Percentiles rank a stretch among this genome's conserved stretches.
Conservation (phyloP, 2,329 filamentous ascomycete genomes). For the Aspergillus sojae region DNA sequence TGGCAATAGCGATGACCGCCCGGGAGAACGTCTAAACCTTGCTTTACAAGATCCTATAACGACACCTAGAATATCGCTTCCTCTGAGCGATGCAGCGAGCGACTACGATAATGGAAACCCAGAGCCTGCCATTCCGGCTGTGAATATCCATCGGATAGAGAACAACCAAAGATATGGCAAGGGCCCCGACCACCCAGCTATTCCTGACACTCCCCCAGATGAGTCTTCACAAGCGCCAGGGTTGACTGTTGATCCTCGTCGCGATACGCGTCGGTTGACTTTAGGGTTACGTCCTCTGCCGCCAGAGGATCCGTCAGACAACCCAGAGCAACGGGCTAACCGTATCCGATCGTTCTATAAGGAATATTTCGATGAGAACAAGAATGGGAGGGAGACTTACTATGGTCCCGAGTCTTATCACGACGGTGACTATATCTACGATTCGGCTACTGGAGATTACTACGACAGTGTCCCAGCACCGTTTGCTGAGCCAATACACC, state of each 20-base stretch:
- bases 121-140: conserved; percentile 45
- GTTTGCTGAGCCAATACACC: conserved; percentile 80
- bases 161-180: conserved; percentile 22
- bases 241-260: conserved; percentile 31
- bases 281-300: conserved; percentile 80
- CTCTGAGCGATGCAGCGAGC: conserved; percentile 54
- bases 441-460: conserved; percentile 44
- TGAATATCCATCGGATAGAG: conserved; percentile 33
- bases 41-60: conserved; percentile 23
- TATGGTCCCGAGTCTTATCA: conserved; percentile 70
- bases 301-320: conserved; percentile 81
- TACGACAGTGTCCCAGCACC: conserved; percentile 50
- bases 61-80: conserved; percentile 41
- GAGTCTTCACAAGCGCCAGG: conserved; percentile 27
- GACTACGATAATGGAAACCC: conserved; percentile 58
- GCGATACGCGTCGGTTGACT: conserved; percentile 55
- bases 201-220: conserved; percentile 26
- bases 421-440: conserved; percentile 63
- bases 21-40: conserved; percentile 27
- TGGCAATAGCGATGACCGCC: conserved; percentile 16
- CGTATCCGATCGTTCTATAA: conserved; percentile 99
- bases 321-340: conserved; percentile 92
- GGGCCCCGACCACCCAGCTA: conserved; percentile 15
- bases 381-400: conserved; percentile 58
- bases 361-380: conserved; percentile 94